Conservation (phyloP, 2,329 filamentous ascomycete species). For the Orbilia brochopaga region DNA sequence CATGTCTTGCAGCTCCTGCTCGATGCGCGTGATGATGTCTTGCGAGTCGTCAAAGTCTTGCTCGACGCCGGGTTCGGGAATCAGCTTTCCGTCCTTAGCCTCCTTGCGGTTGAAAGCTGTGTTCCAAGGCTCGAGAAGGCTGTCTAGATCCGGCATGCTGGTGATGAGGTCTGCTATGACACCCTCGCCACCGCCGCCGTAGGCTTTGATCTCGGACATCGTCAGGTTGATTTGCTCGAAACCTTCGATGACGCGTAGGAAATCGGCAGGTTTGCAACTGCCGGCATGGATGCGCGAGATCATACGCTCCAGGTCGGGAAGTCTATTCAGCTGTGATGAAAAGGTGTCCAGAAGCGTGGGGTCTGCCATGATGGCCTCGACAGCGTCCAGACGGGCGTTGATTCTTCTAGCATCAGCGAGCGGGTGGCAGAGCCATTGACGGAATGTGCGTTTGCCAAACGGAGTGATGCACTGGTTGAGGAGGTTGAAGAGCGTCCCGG, state of each 20-base stretch:
- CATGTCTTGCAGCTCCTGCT: constrained; percentile 72
- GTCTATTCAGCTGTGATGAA: constrained; percentile 81
- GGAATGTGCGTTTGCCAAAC: constrained; percentile 93
- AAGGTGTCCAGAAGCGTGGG: constrained; percentile 82
- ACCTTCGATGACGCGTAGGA: constrained; percentile 88
- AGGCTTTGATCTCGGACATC: constrained; percentile 76
- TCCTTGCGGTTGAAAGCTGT: constrained; percentile 84
- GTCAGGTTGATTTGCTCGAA: constrained; percentile 98
- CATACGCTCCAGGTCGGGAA: constrained; percentile 91
- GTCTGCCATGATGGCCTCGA: constrained; percentile 89
- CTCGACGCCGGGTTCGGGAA: constrained; percentile 85
- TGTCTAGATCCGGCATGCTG: constrained; percentile 81
- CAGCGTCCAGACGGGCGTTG: constrained; percentile 90
- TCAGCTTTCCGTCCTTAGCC: constrained; percentile 79
- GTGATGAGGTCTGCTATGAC: constrained; percentile 82
- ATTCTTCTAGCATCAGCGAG: constrained; percentile 84
- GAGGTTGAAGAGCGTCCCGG: constrained; percentile 87
- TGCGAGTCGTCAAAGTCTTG: constrained; percentile 88
- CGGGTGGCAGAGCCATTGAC: constrained; percentile 97
- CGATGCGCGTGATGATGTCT: constrained; percentile 75
- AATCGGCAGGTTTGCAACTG: constrained; percentile 87
- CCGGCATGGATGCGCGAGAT: constrained; percentile 94
- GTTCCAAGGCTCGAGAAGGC: constrained; percentile 82
- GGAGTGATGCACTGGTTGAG: constrained; percentile 94
- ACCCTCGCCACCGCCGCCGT: constrained; percentile 73